A percentile compares a stretch with the other conserved stretches of the same genome.
phyloP scores from a whole-genome alignment of 148 eudicot genomes.

The Cornus controversa region DNA sequence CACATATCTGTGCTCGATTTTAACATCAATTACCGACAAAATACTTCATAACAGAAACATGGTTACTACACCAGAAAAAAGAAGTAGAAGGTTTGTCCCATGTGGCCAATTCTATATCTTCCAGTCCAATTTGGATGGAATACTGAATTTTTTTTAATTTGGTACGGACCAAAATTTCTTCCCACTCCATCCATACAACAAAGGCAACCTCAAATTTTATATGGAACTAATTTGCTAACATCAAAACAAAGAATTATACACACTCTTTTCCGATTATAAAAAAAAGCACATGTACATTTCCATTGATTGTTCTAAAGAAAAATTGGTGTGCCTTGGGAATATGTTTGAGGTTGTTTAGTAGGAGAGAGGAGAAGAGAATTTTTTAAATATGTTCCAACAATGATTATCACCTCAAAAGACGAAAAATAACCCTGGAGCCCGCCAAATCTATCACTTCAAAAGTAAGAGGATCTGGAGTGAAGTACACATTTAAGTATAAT shows the following conservation, averaged over 20 bases:
- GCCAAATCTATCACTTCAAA: too few relatives aligned
- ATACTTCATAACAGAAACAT: not conserved
- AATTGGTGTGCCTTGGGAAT: not conserved
- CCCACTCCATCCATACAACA: not conserved
- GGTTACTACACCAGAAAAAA: not conserved
- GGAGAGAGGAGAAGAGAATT: too few relatives aligned
- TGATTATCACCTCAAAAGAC: too few relatives aligned
- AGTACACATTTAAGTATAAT: too few relatives aligned
- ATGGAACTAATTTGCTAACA: not conserved
- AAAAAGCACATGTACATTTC: not conserved
- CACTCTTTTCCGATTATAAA: too few relatives aligned
- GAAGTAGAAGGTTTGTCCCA: not conserved
- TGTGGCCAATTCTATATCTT: not conserved
- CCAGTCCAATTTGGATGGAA: slow-evolving; percentile 11
- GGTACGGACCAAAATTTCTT: slow-evolving; percentile 3
- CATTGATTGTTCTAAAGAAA: not conserved
- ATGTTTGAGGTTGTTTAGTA: too few relatives aligned
- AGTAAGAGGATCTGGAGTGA: too few relatives aligned
- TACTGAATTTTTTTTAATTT: not conserved
- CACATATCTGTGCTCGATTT: not conserved
- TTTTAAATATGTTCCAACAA: too few relatives aligned
- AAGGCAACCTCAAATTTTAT: not conserved
- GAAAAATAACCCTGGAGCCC: too few relatives aligned
- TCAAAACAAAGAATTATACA: not conserved
- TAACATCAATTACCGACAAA: not conserved